Evolutionary conservation across 257 asterid genomes (phyloP), one percentile per base, ranked within the genome.

Genomic region (Penstemon newberryi): DNA sequence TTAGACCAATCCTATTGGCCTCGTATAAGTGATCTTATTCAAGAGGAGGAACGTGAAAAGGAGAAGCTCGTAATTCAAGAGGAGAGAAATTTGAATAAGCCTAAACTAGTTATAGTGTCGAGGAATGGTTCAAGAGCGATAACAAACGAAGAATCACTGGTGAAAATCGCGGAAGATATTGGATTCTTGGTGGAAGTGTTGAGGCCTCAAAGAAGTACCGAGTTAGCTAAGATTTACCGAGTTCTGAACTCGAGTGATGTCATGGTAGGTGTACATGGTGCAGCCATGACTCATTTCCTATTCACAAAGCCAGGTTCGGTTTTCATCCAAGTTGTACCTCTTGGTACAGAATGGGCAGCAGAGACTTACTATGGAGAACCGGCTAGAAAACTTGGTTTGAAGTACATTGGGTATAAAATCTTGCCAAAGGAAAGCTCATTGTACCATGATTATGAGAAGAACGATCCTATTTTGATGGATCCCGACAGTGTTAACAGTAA

Each of bases 191-290:
- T 89, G 11, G 88, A 78, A 61, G 78, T 94, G 15, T 8, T 94
- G 79, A 73, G 75, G 77, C 97, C 99, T 8, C 69, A 82, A 42
- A 70, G 79, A 36, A 89, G 83, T 4, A 81, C 87, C 13, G 95
- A 90, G 79, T 83, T 93, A 0, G 96, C 97, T 0, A 87, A 80
- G 43, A 73, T 82, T 8, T 93, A 88, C 8, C 67, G 79, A 25
- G 84, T 65, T 46, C 85, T 93, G 0, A 89, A 93, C 73, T 90
- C 96, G 0, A 88, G 96, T 33, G 96, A 93, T 60, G 96, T 87
- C n/a, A 74, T 90, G 90, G 51, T 93, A 9, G 99, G 97, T 37
- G 97, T 90, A 58, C 97, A 93, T 1, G 99, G 99, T 5, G 99
- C 99, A 0, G 99, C 97, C 5, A 87, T 93, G 97, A 90, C 99